phyloP scores from a whole-genome alignment of 176 grass and related monocot species.

The Urochloa ruziziensis region DNA sequence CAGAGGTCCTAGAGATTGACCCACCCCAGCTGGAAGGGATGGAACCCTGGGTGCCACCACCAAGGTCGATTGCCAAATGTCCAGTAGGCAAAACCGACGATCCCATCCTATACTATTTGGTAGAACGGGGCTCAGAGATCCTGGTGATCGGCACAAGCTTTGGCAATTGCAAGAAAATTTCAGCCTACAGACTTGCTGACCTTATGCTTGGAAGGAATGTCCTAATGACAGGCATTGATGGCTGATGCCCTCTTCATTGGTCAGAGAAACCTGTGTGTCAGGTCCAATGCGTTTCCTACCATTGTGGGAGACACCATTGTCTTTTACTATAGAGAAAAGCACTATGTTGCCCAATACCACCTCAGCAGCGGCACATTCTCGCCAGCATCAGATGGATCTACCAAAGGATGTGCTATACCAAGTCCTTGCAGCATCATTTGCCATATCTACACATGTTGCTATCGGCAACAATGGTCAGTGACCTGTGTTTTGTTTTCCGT shows the following conservation, averaged over 20 bases:
- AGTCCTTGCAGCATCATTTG: not conserved
- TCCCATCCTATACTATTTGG: not conserved
- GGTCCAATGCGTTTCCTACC: not conserved
- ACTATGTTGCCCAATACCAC: not conserved
- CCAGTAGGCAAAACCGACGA: not conserved
- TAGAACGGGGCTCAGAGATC: not conserved
- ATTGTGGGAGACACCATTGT: not conserved
- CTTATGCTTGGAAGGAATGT: not conserved
- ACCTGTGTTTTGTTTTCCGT: not conserved
- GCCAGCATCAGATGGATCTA: not conserved
- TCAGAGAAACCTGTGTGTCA: not conserved
- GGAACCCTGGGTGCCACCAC: not conserved
- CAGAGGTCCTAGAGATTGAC: not conserved
- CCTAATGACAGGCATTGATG: not conserved
- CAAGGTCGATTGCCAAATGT: not conserved
- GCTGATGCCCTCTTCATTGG: not conserved
- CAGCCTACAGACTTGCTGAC: not conserved
- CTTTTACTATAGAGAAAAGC: not conserved
- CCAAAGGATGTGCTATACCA: not conserved
- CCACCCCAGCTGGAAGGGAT: not conserved
- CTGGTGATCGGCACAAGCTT: not conserved
- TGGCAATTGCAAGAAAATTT: not conserved
- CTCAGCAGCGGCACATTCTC: not conserved
- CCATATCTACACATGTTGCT: conserved; percentile 33
- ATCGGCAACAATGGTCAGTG: not conserved